phyloP scores from a whole-genome alignment of 352 stramenopile species.

The Phytophthora crassamura region DNA sequence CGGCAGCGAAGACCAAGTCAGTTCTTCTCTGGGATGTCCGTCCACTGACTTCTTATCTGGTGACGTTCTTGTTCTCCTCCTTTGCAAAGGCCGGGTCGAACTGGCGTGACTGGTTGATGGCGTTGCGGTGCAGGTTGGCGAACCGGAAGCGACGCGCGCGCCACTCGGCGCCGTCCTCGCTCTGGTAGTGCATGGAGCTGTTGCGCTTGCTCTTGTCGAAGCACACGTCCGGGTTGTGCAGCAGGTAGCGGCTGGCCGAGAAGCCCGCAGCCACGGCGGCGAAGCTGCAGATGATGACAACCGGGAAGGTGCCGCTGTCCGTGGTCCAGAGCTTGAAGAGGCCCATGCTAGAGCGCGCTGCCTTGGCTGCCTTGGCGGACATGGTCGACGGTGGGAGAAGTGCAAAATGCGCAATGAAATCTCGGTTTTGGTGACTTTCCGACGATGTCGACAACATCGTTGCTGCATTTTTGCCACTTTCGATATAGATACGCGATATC shows the following conservation, averaged over 20 bases:
- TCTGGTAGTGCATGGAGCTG: no score
- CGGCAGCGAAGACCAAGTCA: no score
- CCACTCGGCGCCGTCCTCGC: no score
- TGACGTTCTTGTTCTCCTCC: constrained; percentile 57
- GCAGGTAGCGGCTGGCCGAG: constrained; percentile 39
- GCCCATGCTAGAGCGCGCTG: constrained; percentile 43
- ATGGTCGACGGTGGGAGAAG: constrained; percentile 19
- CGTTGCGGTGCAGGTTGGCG: constrained; percentile 59
- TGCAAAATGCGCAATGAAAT: constrained; percentile 28
- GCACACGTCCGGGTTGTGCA: no score
- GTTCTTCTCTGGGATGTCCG: no score
- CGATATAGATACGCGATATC: constrained; percentile 16
- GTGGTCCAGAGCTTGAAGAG: constrained; percentile 62
- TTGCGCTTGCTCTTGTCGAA: no score
- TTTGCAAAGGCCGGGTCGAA: constrained; percentile 59
- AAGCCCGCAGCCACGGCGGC: constrained; percentile 38
- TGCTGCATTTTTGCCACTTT: background rate
- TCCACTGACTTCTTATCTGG: constrained; percentile 43
- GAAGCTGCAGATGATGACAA: constrained; percentile 49
- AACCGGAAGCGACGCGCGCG: no score
- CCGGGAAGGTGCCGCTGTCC: constrained; percentile 54
- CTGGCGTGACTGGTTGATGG: constrained; percentile 72
- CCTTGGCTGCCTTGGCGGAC: constrained; percentile 36
- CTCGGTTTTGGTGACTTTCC: no score
- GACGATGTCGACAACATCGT: constrained; percentile 16